Evolutionary conservation across 352 stramenopile genomes (phyloP), one percentile per base, ranked within the genome.

Genomic region (Phytopythium ostracodes): DNA sequence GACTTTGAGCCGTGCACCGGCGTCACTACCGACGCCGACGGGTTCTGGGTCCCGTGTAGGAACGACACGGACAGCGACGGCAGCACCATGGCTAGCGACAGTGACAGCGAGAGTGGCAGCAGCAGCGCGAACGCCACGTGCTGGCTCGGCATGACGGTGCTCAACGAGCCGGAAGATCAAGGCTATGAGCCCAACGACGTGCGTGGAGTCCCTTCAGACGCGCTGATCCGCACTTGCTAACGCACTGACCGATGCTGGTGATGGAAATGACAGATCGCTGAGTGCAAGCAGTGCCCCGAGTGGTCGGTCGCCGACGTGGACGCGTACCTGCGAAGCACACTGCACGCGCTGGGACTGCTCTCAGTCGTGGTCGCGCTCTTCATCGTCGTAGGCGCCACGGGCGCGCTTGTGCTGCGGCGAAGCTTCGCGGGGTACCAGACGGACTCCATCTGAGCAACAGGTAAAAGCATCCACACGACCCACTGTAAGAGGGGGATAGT

Each of bases 351-450:
- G 10, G 81, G 82, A 0, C 71, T 93, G 22, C 75, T 91, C 20
- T 78, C 79, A 4, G 64, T 83, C 1, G 66, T 95, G n/a, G 76
- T 89, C 25, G 85, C 72, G 50, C 76, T 93, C 54, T 93, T 91
- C 66, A 85, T 95, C 58, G 60, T 87, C 70, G 77, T 92, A 44
- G 87, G 81, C 53, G 87, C 87, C 56, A 69, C 60, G 20, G 81
- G 72, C 4, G 82, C 87, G 20, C 63, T 92, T n/a, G 78, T 95
- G 44, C 62, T 95, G 47, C 77, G 87, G 36, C 67, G 74, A 59
- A 92, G 82, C 43, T 72, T 95, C 42, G 82, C 79, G 38, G 83
- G 84, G 5, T 95, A 95, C 56, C 84, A 92, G 66, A 92, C 84
- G 43, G 87, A 95, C 46, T 95, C 87, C 9, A 91, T 95, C 60